Evolutionary conservation across 164 flowering plant genomes (phyloP).

Genomic region (Warburgia ugandensis): DNA sequence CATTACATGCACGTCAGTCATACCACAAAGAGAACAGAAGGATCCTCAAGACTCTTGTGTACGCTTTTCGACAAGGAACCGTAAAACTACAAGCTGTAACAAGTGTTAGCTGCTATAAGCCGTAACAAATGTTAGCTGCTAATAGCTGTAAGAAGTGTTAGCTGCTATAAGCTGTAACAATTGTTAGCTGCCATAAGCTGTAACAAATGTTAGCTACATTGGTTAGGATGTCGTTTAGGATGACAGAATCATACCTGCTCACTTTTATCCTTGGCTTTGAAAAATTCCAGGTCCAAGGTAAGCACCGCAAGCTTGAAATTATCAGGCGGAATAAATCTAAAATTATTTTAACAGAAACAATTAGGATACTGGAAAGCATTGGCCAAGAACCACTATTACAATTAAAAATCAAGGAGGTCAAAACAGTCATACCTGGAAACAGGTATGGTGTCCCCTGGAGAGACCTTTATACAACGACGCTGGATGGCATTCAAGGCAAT

Average conservation of each 20-base stretch:
- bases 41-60: neutral
- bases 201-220: neutral
- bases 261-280: conserved; percentile 42
- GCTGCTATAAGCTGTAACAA: too few species aligned
- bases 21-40: neutral
- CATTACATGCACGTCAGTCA: neutral
- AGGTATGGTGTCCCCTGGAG: conserved; percentile 58
- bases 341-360: conserved; percentile 4
- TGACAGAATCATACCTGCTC: conserved; percentile 30
- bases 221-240: neutral
- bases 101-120: too few species aligned
- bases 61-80: too few species aligned
- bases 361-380: neutral
- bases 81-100: too few species aligned
- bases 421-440: conserved; percentile 41
- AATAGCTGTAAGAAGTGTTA: too few species aligned
- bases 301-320: conserved; percentile 53
- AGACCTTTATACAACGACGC: conserved; percentile 69
- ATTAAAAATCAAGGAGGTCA: too few species aligned
- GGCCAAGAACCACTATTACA: too few species aligned
- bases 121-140: too few species aligned
- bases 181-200: neutral
- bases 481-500: conserved; percentile 78
- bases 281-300: conserved; percentile 63
- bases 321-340: conserved; percentile 54